A percentile compares a stretch with the other conserved stretches of the same genome.
Evolutionary conservation across 768 basidiomycete species (phyloP).

Genomic region (Boletus rex-veris): DNA sequence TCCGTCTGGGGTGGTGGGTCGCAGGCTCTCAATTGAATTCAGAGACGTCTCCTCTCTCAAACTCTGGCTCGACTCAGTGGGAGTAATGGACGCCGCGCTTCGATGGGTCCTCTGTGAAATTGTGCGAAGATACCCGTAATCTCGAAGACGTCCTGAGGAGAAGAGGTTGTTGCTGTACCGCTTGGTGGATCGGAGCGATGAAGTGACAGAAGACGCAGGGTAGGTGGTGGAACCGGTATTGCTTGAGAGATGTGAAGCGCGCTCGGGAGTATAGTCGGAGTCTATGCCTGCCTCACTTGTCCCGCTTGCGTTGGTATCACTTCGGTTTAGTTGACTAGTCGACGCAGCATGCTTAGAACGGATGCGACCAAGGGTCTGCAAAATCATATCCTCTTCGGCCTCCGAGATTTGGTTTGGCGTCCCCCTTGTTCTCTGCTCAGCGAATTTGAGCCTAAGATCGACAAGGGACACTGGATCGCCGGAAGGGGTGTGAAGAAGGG

Average conservation of each 20-base stretch:
- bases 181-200: slow-evolving; percentile 51
- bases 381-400: slow-evolving; percentile 81
- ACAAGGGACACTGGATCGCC: slow-evolving; percentile 66
- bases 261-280: slow-evolving; percentile 32
- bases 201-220: slow-evolving; percentile 39
- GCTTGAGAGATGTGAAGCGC: slow-evolving; percentile 36
- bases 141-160: slow-evolving; percentile 74
- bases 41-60: slow-evolving; percentile 43
- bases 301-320: slow-evolving; percentile 16
- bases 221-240: slow-evolving; percentile 34
- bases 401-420: slow-evolving; percentile 67
- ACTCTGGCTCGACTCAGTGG: slow-evolving; percentile 45
- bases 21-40: slow-evolving; percentile 44
- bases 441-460: slow-evolving; percentile 62
- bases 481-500: slow-evolving; percentile 65
- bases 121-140: slow-evolving; percentile 67
- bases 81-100: slow-evolving; percentile 40
- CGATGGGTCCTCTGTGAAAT: slow-evolving; percentile 43
- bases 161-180: slow-evolving; percentile 87
- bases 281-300: slow-evolving; percentile 20
- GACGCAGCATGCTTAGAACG: slow-evolving; percentile 35
- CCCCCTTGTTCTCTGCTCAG: slow-evolving; percentile 72
- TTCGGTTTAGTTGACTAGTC: slow-evolving; percentile 15
- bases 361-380: slow-evolving; percentile 65
- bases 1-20: slow-evolving; percentile 56